A percentile compares a stretch with the other conserved stretches of the same genome.
Conservation (phyloP, 257 asterid genomes). For the Anisodus tanguticus region DNA sequence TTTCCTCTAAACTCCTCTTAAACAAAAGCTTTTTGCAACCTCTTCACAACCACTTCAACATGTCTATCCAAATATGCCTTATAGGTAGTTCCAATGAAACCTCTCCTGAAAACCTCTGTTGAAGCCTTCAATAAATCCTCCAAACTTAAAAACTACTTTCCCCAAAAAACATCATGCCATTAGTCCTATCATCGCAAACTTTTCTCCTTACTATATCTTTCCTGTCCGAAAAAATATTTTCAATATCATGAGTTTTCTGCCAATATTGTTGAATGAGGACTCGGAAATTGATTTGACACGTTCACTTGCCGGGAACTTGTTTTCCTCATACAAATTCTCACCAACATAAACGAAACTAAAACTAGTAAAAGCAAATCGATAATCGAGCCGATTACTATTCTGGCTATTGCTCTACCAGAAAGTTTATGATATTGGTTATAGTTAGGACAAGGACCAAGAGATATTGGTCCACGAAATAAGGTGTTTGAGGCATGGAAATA, state of each 20-base stretch:
- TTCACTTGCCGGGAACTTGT: constrained; percentile 27
- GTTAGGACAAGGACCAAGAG: constrained; percentile 44
- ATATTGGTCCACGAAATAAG: no score
- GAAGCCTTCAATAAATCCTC: constrained; percentile 56
- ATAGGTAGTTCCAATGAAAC: constrained; percentile 62
- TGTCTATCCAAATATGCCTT: constrained; percentile 62
- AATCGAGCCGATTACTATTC: constrained; percentile 56
- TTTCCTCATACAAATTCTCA: constrained; percentile 39
- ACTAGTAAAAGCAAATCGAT: constrained; percentile 38
- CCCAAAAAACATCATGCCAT: constrained; percentile 54
- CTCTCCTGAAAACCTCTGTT: constrained; percentile 65
- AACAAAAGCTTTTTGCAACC: constrained; percentile 54
- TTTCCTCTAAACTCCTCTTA: constrained; percentile 49
- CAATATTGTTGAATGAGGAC: constrained; percentile 20
- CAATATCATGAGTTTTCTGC: constrained; percentile 25
- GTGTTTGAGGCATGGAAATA: no score
- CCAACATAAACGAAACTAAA: constrained; percentile 28
- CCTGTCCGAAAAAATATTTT: constrained; percentile 6
- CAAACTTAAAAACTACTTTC: constrained; percentile 42
- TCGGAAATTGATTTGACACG: constrained; percentile 28
- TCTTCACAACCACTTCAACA: constrained; percentile 61
- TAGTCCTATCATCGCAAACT: constrained; percentile 28
- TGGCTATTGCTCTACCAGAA: constrained; percentile 62
- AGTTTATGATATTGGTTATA: constrained; percentile 31
- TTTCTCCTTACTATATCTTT: neutral